Evolutionary conservation across 768 basidiomycete genomes (phyloP).

Genomic region (Suillus bovinus): DNA sequence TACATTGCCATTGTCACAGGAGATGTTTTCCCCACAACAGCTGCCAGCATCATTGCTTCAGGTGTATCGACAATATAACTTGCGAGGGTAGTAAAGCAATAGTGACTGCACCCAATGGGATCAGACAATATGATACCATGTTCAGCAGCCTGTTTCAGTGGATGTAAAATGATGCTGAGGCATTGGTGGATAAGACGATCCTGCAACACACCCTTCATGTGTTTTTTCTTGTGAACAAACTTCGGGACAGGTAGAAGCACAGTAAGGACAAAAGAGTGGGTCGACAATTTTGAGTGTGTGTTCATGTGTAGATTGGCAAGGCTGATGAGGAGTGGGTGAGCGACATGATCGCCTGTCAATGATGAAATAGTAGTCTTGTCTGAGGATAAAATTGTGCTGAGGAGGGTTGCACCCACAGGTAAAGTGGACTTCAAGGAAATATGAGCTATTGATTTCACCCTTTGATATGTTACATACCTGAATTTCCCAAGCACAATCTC

Average conservation of each 20-base stretch:
- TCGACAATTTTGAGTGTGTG: slow-evolving; percentile 7
- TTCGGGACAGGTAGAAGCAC: too few relatives aligned
- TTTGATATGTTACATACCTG: slow-evolving; percentile 17
- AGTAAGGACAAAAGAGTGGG: too few relatives aligned
- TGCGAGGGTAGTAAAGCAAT: slow-evolving; percentile 24
- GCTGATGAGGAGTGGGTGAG: slow-evolving; percentile 19
- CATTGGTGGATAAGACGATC: too few relatives aligned
- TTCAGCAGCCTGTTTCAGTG: slow-evolving; percentile 1
- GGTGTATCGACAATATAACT: slow-evolving; percentile 26
- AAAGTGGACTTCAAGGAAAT: slow-evolving; percentile 15
- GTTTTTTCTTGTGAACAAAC: too few relatives aligned
- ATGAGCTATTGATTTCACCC: too few relatives aligned
- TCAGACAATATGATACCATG: slow-evolving; percentile 21
- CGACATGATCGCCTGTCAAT: slow-evolving; percentile 8
- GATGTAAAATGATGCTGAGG: too few relatives aligned
- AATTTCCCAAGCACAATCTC: slow-evolving; percentile 26
- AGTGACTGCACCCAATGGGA: slow-evolving; percentile 18
- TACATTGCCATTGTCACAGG: slow-evolving; percentile 33
- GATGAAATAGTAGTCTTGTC: slow-evolving; percentile 25
- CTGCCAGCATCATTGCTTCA: slow-evolving; percentile 10
- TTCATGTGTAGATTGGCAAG: slow-evolving; percentile 17
- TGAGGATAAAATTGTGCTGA: slow-evolving; percentile 19
- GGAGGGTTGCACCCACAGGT: slow-evolving; percentile 28
- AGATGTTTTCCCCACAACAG: slow-evolving; percentile 25
- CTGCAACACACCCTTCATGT: too few relatives aligned